Evolutionary conservation across 306 rosid species (phyloP), one percentile per base, ranked within the genome.

Genomic region (Dalbergia cochinchinensis): DNA sequence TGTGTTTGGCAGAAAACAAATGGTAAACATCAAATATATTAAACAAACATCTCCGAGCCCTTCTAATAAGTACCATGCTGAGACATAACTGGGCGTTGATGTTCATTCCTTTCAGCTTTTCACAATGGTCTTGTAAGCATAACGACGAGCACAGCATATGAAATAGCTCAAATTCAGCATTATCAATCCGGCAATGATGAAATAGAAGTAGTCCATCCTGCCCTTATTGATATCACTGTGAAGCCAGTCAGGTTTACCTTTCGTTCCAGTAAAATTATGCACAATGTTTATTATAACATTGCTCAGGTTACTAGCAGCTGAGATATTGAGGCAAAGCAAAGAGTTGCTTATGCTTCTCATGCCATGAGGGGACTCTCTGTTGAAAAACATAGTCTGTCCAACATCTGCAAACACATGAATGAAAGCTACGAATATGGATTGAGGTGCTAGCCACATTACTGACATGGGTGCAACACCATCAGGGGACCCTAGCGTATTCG

Each of bases 281-380:
- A 85, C 71, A 44, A 68, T 18, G 69, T 65, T 67, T 31, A 82
- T 79, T 7, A 73, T 7, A n/a, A 85, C 26, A 37, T 57, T 83
- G 47, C 82, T 80, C 6, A 83, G 5, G 62, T 80, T 77, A 69
- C 82, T 82, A 3, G 72, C 76, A 65, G 45, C 65, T 0, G 88
- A 71, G 0, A 42, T 0, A 22, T 82, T 63, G 0, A 83, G 66
- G 39, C 37, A 80, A 11, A 80, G 22, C 66, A 82, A 35, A 18
- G 90, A 84, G 47, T 76, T 79, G 19, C 87, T 78, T 12, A 86
- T 34, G 20, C 90, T 86, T 20, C 77, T 85, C 90, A 89, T 87
- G 9, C 65, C 76, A 35, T 85, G 89, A n/a, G 90, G 90, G 13
- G 80, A 77, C 61, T 87, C 86, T 4, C 34, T 70, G 83, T 87